Evolutionary conservation across 768 basidiomycete species (phyloP).

Genomic region (Boletus fagicola): DNA sequence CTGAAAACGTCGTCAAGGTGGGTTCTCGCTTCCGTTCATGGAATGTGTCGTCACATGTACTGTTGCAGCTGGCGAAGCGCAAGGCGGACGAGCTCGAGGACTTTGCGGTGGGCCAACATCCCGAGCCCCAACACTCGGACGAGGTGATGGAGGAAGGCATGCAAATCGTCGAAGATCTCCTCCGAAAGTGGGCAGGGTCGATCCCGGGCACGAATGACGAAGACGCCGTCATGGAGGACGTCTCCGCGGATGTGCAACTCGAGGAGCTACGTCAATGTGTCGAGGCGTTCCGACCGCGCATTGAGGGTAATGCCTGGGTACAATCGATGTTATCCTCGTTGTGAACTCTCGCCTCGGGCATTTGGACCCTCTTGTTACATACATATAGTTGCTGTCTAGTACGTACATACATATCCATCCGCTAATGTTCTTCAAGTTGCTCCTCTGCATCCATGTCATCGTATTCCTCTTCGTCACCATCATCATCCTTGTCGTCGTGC

Average conservation of each 20-base stretch:
- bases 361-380: conserved; percentile 1
- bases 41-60: background rate
- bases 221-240: conserved; percentile 53
- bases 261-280: conserved; percentile 58
- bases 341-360: conserved; percentile 16
- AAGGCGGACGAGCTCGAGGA: conserved; percentile 93
- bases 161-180: conserved; percentile 73
- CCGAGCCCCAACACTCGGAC: conserved; percentile 47
- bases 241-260: conserved; percentile 37
- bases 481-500: conserved; percentile 2
- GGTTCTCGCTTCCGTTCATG: conserved; percentile 4
- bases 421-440: conserved; percentile 10
- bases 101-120: conserved; percentile 51
- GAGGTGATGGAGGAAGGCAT: conserved; percentile 78
- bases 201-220: conserved; percentile 37
- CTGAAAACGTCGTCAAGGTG: conserved; percentile 88
- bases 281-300: conserved; percentile 59
- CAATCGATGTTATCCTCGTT: conserved; percentile 52
- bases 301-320: conserved; percentile 81
- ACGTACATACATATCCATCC: conserved; percentile 8
- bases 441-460: conserved; percentile 14
- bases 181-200: conserved; percentile 62
- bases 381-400: conserved; percentile 11
- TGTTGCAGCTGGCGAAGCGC: conserved; percentile 72
- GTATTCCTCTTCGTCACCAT: conserved; percentile 6